Percentiles rank a stretch among this genome's conserved stretches.
Conservation (phyloP, 1,284 basidiomycete species). For the Marasmius oreades region DNA sequence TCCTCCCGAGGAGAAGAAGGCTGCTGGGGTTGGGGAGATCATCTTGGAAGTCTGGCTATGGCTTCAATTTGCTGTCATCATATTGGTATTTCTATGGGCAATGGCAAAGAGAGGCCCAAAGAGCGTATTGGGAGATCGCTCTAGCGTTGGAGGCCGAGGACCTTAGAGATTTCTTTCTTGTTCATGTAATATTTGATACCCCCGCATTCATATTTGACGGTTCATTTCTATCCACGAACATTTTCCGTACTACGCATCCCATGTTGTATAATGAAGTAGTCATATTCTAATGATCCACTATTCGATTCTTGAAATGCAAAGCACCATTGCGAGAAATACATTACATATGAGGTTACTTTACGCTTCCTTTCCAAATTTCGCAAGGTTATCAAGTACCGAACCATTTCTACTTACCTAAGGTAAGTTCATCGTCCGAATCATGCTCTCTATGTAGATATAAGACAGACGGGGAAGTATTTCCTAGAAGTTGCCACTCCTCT, state of each 20-base stretch:
- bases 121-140: conserved; percentile 43
- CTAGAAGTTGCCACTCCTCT: conserved; percentile 8
- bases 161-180: not conserved
- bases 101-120: conserved; percentile 75
- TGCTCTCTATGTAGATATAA: not conserved
- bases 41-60: conserved; percentile 75
- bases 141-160: not conserved
- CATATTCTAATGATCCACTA: no score
- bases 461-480: conserved; percentile 6
- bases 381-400: not conserved
- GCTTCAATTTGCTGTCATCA: conserved; percentile 71
- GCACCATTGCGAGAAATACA: no score
- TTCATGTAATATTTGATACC: not conserved
- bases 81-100: conserved; percentile 71
- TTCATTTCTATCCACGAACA: no score
- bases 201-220: not conserved
- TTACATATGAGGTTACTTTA: not conserved
- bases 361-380: not conserved
- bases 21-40: conserved; percentile 40
- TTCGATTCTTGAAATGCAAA: no score
- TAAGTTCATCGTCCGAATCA: not conserved
- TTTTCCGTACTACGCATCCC: no score
- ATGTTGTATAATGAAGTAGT: no score
- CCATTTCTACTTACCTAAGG: not conserved
- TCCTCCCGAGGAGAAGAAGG: conserved; percentile 16